These are phyloP conservation scores for Emmonsia crescens DNA, from an alignment of 2,329 filamentous ascomycete species.

Conservation along the genomic window DNA sequence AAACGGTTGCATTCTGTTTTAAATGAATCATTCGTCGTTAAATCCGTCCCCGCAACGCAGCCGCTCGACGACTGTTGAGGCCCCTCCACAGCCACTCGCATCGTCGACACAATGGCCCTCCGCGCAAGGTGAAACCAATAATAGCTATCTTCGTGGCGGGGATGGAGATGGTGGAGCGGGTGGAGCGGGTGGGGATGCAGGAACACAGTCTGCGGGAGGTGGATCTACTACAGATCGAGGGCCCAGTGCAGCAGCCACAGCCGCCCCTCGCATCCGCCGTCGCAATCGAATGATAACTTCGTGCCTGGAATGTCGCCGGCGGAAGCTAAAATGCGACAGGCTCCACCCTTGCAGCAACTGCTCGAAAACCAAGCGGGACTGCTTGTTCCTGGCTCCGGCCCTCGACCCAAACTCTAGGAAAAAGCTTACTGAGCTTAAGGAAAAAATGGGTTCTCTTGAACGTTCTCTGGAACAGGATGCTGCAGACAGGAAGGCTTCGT, in stretches of 20 bases:
- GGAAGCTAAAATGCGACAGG: constrained; percentile 69
- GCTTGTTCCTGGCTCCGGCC: constrained; percentile 54
- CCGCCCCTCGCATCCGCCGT: constrained; percentile 37
- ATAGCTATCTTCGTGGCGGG: background rate
- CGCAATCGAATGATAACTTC: constrained; percentile 60
- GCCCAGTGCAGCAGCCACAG: background rate
- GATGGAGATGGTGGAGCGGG: background rate
- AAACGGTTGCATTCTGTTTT: background rate
- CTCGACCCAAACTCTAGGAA: constrained; percentile 60
- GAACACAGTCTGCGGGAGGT: background rate
- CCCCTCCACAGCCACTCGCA: background rate
- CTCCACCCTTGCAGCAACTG: constrained; percentile 55
- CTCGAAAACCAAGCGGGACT: constrained; percentile 41
- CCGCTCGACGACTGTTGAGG: background rate
- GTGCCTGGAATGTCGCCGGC: constrained; percentile 58
- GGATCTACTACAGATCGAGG: background rate
- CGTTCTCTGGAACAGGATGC: constrained; percentile 59
- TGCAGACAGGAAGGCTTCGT: constrained; percentile 34
- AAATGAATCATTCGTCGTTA: background rate
- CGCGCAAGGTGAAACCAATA: background rate
- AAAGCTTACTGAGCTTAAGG: constrained; percentile 65
- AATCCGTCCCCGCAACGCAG: background rate
- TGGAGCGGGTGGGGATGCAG: background rate
- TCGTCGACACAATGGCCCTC: background rate
- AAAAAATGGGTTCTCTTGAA: constrained; percentile 63